Conservation (phyloP, 2,329 filamentous ascomycete genomes). For the Neopestalotiopsis clavispora region DNA sequence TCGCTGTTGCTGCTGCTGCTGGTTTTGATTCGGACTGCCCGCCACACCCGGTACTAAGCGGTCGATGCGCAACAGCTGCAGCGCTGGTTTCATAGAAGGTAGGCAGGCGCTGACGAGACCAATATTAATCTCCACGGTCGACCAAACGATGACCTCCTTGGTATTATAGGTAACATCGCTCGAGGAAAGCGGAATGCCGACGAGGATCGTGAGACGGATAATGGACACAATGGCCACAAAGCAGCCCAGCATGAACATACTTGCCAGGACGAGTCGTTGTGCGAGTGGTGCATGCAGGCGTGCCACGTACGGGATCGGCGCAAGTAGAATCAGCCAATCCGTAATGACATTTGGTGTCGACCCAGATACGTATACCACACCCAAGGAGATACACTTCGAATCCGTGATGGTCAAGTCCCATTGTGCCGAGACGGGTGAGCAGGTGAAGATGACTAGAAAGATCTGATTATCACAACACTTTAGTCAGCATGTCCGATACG, state of each 20-base stretch:
- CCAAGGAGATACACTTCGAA: not conserved
- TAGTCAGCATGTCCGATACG: not conserved
- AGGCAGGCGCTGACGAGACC: not conserved
- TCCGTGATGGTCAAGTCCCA: not conserved
- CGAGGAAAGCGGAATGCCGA: not conserved
- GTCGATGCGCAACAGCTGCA: not conserved
- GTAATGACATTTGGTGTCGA: not conserved
- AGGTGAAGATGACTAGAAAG: not conserved
- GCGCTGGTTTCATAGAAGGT: not conserved
- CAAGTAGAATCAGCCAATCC: not conserved
- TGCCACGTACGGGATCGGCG: not conserved
- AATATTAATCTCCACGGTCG: not conserved
- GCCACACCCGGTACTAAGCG: not conserved
- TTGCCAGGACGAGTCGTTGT: not conserved
- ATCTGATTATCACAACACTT: not conserved
- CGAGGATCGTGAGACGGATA: not conserved
- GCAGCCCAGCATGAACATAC: not conserved
- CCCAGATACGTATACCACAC: not conserved
- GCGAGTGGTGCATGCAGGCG: not conserved
- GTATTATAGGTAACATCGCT: constrained; percentile 1
- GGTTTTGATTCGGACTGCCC: not conserved
- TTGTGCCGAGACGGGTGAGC: not conserved
- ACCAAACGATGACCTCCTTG: constrained; percentile 6
- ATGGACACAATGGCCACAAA: not conserved
- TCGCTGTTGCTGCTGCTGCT: no score